Conservation (phyloP, 371 early-diverging fungal genomes). For the Lichtheimia ramosa region DNA sequence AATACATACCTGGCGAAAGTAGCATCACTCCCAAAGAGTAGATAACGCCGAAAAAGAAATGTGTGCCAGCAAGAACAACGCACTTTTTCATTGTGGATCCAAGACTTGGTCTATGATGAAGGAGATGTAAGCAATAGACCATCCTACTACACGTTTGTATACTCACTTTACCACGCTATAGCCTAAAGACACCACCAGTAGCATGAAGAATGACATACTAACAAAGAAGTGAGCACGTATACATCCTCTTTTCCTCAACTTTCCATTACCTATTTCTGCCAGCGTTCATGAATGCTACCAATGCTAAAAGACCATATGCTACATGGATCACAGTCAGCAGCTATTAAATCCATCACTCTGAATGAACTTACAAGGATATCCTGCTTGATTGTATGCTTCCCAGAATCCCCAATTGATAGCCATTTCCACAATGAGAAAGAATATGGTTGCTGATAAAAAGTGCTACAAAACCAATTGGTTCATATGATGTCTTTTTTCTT, state of each 20-base stretch:
- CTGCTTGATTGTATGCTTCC: slow-evolving; percentile 74
- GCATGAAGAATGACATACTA: slow-evolving; percentile 91
- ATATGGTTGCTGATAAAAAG: slow-evolving; percentile 1
- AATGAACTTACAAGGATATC: slow-evolving; percentile 35
- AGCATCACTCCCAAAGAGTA: slow-evolving; percentile 85
- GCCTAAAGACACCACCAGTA: slow-evolving; percentile 92
- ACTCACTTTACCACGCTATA: slow-evolving; percentile 91
- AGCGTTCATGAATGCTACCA: slow-evolving; percentile 83
- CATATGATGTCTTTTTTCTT: neutral
- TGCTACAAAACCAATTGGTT: neutral
- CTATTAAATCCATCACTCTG: neutral
- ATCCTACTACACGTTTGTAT: too few relatives aligned
- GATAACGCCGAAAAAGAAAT: slow-evolving; percentile 87
- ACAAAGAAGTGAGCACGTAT: neutral
- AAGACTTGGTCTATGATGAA: slow-evolving; percentile 72
- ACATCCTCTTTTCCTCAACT: neutral
- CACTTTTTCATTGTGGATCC: slow-evolving; percentile 90
- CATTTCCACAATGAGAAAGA: slow-evolving; percentile 38
- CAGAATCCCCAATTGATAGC: slow-evolving; percentile 85
- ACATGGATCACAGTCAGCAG: neutral
- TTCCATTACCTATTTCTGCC: slow-evolving; percentile 72
- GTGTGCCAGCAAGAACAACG: slow-evolving; percentile 70
- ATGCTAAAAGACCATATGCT: slow-evolving; percentile 58
- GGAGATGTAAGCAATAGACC: too few relatives aligned
- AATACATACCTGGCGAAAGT: slow-evolving; percentile 45